phyloP scores from a whole-genome alignment of 148 eudicot genomes.

The Rhododendron vialii region DNA sequence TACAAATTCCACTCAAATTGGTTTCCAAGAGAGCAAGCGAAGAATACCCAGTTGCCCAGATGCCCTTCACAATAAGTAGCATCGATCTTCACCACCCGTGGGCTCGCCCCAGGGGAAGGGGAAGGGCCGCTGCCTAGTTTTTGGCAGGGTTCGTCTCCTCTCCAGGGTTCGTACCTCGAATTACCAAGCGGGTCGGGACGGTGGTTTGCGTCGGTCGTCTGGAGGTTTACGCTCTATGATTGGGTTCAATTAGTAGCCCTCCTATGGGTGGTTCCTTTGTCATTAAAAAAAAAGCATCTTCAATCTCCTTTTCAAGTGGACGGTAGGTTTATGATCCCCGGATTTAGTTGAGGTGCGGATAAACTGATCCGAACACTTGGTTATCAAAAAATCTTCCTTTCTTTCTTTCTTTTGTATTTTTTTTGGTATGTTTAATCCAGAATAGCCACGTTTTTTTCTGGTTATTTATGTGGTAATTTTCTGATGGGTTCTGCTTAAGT shows the following conservation, averaged over 20 bases:
- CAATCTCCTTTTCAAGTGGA: background rate
- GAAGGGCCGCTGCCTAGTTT: background rate
- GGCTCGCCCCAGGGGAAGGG: no score
- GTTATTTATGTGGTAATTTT: background rate
- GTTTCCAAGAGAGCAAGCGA: conserved; percentile 42
- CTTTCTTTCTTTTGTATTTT: background rate
- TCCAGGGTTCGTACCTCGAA: background rate
- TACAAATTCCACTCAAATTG: background rate
- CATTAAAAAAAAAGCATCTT: background rate
- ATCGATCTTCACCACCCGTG: no score
- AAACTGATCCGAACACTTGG: background rate
- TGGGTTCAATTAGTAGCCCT: background rate
- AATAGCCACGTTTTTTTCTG: conserved; percentile 82
- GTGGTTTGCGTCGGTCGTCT: background rate
- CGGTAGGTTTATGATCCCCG: no score
- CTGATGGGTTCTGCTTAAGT: background rate
- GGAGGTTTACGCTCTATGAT: background rate
- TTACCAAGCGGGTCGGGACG: background rate
- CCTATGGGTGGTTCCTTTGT: background rate
- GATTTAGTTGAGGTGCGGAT: no score
- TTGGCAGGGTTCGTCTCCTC: background rate
- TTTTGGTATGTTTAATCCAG: conserved; percentile 23
- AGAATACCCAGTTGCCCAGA: conserved; percentile 86
- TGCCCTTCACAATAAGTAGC: conserved; percentile 57
- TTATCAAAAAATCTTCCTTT: background rate